Base-by-base conservation (phyloP, 805 yeast species). In the Ogataea nitratoaversa region DNA sequence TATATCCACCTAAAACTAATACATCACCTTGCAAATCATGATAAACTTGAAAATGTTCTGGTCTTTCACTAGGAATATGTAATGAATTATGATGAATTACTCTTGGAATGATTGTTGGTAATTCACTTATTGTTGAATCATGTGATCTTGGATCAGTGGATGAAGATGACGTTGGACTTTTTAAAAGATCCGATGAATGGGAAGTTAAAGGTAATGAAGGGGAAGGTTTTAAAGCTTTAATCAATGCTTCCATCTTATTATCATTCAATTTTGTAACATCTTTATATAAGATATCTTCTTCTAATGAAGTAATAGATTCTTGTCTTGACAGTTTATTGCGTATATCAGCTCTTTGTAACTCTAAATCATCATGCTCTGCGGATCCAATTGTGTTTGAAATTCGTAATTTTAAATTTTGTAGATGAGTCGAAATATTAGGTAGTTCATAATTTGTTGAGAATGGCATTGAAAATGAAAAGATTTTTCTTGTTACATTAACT, bases 1-100 rank as follows among this genome's bases (percentile, higher is more conserved):
- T 69, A 60, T 84, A 90, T 0, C 97, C 97, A 5, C 96, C 96
- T 60, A 90, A 43, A 2, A 90, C 68, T 2, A 90, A 76, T 2
- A 90, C 71, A 54, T 89, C 89, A 4, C 96, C 96, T 18, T 79
- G 81, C 1, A 88, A 50, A 19, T 74, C 74, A 43, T 74, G 72
- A 69, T 70, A 83, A 2, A 81, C 68, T 1, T 73, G 56, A 23
- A 74, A 73, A 38, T 55, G 49, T 25, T 61, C 63, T 7, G 67
- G 67, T 34, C 18, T 6, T 56, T 57, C 19, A 27, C n/a, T n/a
- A n/a, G n/a, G n/a, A n/a, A n/a, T n/a, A n/a, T n/a, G n/a, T n/a
- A n/a, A n/a, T n/a, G n/a, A n/a, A n/a, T n/a, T n/a, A n/a, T n/a
- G n/a, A n/a, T n/a, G n/a, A n/a, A n/a, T n/a, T n/a, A n/a, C n/a